Base-by-base conservation (phyloP, 2,329 filamentous ascomycete species). In the Hortaea werneckii region DNA sequence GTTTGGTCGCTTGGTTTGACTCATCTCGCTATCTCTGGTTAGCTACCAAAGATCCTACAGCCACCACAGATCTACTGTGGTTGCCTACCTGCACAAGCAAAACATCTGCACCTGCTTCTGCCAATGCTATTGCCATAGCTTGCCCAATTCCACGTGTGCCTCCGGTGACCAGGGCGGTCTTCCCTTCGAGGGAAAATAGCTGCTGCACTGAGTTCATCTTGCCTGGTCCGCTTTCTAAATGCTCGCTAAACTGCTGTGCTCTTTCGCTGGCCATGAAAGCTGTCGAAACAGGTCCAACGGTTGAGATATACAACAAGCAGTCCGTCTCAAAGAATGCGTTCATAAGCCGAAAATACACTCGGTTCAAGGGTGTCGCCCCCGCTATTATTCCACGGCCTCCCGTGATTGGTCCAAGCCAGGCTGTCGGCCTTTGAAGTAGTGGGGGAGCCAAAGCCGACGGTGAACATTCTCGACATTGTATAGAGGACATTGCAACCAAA, bases 1-100 rank as follows among this genome's bases (percentile, higher is more conserved):
- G 62, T 56, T 79, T 77, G 6, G 85, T 89, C 34, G 59, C 52
- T 53, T 66, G 64, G 57, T 72, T 79, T 58, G 69, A 70, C 34
- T 71, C 70, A 59, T 80, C 74, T 58, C 77, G 68, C 76, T 80
- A 27, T 20, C 11, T 10, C 10, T 26, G 11, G 37, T 39, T 13
- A 39, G 37, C 37, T 8, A 20, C 20, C 20, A 20, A 4, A 2
- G 4, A 20, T 4, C 20, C 4, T 20, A 20, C 20, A 20, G 20
- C 20, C 20, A 20, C 3, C 37, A 10, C 5, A 13, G 5, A 39
- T 2, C 3, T 5, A 39, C 10, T 8, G 8, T n/a, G 37, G 10
- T 26, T 39, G 35, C 46, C 26, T 46, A 72, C 71, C 56, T 74
- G 71, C 37, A 73, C 65, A 39, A 75, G 70, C 30, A 75, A 53